Conservation (phyloP, 768 basidiomycete genomes). For the Jaapia argillacea region DNA sequence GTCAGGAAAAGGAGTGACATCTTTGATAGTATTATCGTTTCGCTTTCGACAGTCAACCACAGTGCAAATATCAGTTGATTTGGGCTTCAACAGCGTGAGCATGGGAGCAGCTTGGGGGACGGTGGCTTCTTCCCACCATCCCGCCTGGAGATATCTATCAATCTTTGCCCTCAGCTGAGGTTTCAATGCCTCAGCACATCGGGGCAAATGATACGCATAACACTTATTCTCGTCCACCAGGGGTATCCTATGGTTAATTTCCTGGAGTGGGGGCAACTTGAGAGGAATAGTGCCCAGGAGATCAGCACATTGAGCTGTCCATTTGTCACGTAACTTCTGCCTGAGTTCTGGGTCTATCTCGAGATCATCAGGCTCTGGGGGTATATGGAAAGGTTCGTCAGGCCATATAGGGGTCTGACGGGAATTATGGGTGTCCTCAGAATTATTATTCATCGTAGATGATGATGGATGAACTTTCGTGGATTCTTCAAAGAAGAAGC, state of each 20-base stretch:
- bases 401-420: no score
- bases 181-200: constrained; percentile 21
- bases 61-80: constrained; percentile 22
- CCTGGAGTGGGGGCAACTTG: constrained; percentile 24
- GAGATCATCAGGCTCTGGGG: no score
- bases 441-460: no score
- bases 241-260: constrained; percentile 31
- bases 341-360: no score
- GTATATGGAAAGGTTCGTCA: no score
- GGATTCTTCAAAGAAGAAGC: no score
- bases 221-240: constrained; percentile 23
- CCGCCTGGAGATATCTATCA: constrained; percentile 17
- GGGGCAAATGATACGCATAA: constrained; percentile 21
- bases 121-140: constrained; percentile 22
- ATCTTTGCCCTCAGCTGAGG: constrained; percentile 23
- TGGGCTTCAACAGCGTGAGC: constrained; percentile 22
- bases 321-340: neutral
- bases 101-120: constrained; percentile 22
- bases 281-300: constrained; percentile 11
- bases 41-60: constrained; percentile 24
- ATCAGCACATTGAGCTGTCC: constrained; percentile 17
- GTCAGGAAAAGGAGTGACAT: constrained; percentile 30
- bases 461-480: no score
- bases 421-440: no score
- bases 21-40: constrained; percentile 31